Evolutionary conservation across 2,329 filamentous ascomycete genomes (phyloP), one percentile per base, ranked within the genome.

Genomic region (Venturia carpophila): DNA sequence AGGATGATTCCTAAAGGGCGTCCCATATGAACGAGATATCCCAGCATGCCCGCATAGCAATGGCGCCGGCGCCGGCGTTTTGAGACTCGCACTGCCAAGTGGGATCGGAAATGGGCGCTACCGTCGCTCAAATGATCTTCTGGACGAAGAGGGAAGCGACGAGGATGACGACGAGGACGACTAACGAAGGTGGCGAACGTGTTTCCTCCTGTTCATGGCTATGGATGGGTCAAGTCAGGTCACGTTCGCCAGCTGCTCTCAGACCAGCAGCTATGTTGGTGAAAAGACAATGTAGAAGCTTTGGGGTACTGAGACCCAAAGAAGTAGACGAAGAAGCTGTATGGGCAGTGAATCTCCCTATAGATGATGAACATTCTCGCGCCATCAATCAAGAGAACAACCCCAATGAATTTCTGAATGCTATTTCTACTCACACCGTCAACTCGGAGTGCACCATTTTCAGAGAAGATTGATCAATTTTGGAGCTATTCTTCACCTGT

Each of bases 1-100:
- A 97, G 77, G 92, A 97, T 73, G 83, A 87, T 75, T 79, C 87
- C 37, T 42, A 61, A 61, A 61, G 60, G 60, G 60, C 60, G 60
- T 61, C 60, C 37, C 60, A 45, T 27, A 61, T 27, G 37, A 61
- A 61, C 60, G 42, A 61, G n/a, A 61, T 61, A 61, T 6, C 60
- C 60, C 60, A 61, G 37, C 60, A 61, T 2, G 0, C 37, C 60
- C 24, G 42, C 60, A 61, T 61, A 61, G 4, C 39, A 61, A 61
- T 61, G 43, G 4, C 39, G 43, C 37, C 60, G 60, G 42, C 60
- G 42, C 37, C n/a, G 60, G 60, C 60, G 37, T 61, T 45, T 34
- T 45, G 60, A 61, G 15, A n/a, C 43, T 42, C 27, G 60, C 39
- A 61, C 43, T n/a, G 24, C 27, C 60, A 45, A 27, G 27, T 5